A percentile compares a stretch with the other conserved stretches of the same genome.
Evolutionary conservation across 2,329 filamentous ascomycete species (phyloP).

Genomic region (Alternaria gansuensis): DNA sequence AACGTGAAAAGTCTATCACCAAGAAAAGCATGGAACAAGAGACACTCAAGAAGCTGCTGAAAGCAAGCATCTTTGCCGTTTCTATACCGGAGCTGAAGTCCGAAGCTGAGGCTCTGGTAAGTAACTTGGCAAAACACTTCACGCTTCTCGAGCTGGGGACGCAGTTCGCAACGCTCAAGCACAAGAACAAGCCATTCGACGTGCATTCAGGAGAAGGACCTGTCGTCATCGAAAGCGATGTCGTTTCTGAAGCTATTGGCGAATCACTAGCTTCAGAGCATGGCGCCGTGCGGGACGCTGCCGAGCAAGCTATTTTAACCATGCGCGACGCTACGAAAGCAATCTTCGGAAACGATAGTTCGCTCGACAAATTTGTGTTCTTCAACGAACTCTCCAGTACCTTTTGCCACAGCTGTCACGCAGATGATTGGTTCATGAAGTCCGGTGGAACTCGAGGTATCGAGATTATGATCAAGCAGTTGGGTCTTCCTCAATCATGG

Average conservation of each 20-base stretch:
- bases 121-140: conserved; percentile 87
- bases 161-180: conserved; percentile 81
- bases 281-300: conserved; percentile 79
- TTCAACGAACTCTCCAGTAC: conserved; percentile 83
- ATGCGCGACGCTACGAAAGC: conserved; percentile 78
- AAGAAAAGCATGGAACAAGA: conserved; percentile 89
- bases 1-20: conserved; percentile 80
- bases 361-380: conserved; percentile 80
- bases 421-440: conserved; percentile 99
- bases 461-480: conserved; percentile 81
- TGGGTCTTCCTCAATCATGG: conserved; percentile 86
- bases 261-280: conserved; percentile 90
- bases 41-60: conserved; percentile 84
- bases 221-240: conserved; percentile 83
- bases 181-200: conserved; percentile 80
- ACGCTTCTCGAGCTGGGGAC: conserved; percentile 88
- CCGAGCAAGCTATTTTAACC: conserved; percentile 78
- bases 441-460: conserved; percentile 92
- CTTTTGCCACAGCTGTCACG: conserved; percentile 94
- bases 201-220: conserved; percentile 86
- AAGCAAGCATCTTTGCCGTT: conserved; percentile 84
- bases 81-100: conserved; percentile 82
- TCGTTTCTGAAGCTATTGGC: conserved; percentile 87
- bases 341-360: conserved; percentile 78
- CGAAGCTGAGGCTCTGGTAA: conserved; percentile 77